Conservation (phyloP, 352 stramenopile species). For the Aphanomyces astaci region DNA sequence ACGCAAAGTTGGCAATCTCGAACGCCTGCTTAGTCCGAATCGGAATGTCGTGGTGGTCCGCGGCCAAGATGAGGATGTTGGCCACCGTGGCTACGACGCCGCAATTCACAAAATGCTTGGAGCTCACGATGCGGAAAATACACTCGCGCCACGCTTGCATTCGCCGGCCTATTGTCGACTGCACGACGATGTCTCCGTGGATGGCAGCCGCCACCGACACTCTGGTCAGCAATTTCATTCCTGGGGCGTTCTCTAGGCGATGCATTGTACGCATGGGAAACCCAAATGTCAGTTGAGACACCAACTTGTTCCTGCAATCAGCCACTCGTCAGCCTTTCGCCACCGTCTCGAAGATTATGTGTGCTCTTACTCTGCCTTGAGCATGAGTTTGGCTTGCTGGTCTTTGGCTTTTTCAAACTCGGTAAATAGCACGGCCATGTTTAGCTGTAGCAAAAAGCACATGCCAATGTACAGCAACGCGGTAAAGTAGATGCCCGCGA, state of each 20-base stretch:
- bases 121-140: conserved; percentile 27
- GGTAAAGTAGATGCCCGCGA: conserved; percentile 81
- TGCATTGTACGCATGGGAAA: neutral
- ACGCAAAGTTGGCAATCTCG: conserved; percentile 29
- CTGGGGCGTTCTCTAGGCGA: neutral
- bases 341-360: neutral
- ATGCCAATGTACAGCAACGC: conserved; percentile 80
- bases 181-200: neutral
- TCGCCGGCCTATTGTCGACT: neutral
- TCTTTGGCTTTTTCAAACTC: conserved; percentile 29
- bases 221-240: neutral
- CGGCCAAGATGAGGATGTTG: conserved; percentile 74
- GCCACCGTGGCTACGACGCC: conserved; percentile 72
- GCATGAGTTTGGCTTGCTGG: conserved; percentile 28
- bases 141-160: neutral
- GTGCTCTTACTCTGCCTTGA: neutral
- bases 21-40: neutral
- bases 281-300: too few species aligned
- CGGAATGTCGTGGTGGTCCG: conserved; percentile 67
- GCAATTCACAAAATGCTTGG: conserved; percentile 35
- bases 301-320: neutral
- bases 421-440: conserved; percentile 45
- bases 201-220: neutral
- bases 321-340: too few species aligned
- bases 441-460: conserved; percentile 53